phyloP scores from a whole-genome alignment of 2,329 filamentous ascomycete genomes.

The Pyricularia sp. region DNA sequence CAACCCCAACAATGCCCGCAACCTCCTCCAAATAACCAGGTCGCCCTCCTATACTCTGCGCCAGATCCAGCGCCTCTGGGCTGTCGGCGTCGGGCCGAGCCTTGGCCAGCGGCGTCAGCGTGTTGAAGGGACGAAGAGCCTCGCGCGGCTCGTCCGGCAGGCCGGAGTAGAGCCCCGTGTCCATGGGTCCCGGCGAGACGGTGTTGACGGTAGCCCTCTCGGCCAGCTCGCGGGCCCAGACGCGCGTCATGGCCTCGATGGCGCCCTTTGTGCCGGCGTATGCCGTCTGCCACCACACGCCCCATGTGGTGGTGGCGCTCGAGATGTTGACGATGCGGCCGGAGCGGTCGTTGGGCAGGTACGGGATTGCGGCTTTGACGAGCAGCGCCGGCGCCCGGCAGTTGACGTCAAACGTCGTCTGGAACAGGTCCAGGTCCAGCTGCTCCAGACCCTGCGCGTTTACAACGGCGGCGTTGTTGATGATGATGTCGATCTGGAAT shows the following conservation, averaged over 20 bases:
- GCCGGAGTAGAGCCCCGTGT: constrained; percentile 47
- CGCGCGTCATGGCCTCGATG: constrained; percentile 46
- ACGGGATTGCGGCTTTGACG: constrained; percentile 44
- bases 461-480: constrained; percentile 39
- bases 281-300: constrained; percentile 55
- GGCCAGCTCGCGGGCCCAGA: constrained; percentile 67
- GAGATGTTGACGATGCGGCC: constrained; percentile 67
- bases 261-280: constrained; percentile 65
- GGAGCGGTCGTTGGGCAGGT: constrained; percentile 59
- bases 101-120: constrained; percentile 43
- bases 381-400: constrained; percentile 57
- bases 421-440: constrained; percentile 60
- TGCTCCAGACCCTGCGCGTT: constrained; percentile 55
- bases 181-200: constrained; percentile 65
- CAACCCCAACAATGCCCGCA: constrained; percentile 63
- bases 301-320: constrained; percentile 36
- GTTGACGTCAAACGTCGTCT: constrained; percentile 64
- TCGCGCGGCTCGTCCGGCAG: background rate
- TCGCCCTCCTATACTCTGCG: constrained; percentile 39
- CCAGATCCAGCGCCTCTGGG: constrained; percentile 45
- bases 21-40: constrained; percentile 57
- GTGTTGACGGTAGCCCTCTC: constrained; percentile 61
- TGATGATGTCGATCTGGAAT: constrained; percentile 50
- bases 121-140: background rate
- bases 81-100: constrained; percentile 49